Evolutionary conservation across 768 basidiomycete genomes (phyloP), one percentile per base, ranked within the genome.

Genomic region (Lentinus tigrinus): DNA sequence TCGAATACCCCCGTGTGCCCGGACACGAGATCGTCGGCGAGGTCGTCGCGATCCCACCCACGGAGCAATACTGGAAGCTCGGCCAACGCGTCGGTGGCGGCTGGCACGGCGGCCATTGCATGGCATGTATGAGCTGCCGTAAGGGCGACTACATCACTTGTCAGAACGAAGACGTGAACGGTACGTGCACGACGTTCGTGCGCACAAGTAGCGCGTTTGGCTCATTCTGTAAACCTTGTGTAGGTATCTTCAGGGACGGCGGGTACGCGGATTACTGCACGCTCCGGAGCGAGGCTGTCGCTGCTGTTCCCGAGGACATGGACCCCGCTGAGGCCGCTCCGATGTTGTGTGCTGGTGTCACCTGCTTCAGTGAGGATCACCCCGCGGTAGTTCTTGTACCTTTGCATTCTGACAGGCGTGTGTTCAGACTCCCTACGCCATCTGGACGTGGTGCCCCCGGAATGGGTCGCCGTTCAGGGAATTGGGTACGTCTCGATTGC

Each of bases 381-480:
- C 9, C 4, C 28, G 27, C 7, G 3, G 2, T 17, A 17, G 21
- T 7, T 3, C 9, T 19, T 14, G 21, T 14, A 39, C 24, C 13
- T 8, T 9, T 27, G n/a, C 2, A 6, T 27, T 7, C 21, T 40
- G 16, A 47, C 54, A n/a, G n/a, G 7, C 5, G 14, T 24, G 28
- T 36, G 24, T 23, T 3, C 34, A 65, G 68, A 67, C 44, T 56
- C 70, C 0, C 64, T 71, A n/a, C 63, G 74, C 37, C 57, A 65
- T 55, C 72, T 72, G 64, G 47, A 58, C 19, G 42, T 69, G n/a
- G 59, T 47, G 16, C 67, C 73, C 0, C 76, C 73, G 3, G 73
- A 74, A 17, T 63, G 72, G 16, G 74, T 77, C 8, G 76, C 72
- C 0, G 65, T 79, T 3, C 74, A 75, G 38, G 78, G 76, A 14